These are phyloP conservation scores for Annulohypoxylon maeteangense DNA, from an alignment of 495 filamentous ascomycete genomes.

Conservation along the genomic window DNA sequence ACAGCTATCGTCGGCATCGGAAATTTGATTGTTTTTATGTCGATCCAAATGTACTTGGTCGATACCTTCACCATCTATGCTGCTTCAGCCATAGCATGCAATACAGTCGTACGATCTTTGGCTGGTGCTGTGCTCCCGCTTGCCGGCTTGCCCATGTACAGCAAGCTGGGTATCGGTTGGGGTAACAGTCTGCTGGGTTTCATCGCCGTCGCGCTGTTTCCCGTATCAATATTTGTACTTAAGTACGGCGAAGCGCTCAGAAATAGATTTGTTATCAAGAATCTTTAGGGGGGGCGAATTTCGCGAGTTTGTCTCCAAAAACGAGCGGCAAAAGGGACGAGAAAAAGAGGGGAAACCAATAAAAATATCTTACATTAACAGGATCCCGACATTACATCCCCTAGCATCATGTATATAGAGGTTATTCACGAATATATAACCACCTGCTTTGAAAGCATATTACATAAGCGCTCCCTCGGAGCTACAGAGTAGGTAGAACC, in stretches of 20 bases:
- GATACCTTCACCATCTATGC: conserved; percentile 71
- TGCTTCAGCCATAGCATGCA: conserved; percentile 66
- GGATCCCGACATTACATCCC: background rate
- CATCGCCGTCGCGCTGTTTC: conserved; percentile 61
- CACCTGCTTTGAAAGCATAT: background rate
- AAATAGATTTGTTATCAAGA: conserved; percentile 55
- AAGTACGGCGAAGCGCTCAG: conserved; percentile 63
- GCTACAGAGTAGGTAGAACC: background rate
- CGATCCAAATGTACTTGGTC: conserved; percentile 65
- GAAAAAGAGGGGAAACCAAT: background rate
- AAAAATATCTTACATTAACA: background rate
- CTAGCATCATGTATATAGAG: background rate
- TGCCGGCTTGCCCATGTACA: conserved; percentile 64
- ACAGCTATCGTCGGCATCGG: conserved; percentile 58
- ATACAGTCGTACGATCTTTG: conserved; percentile 63
- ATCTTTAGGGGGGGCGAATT: conserved; percentile 43
- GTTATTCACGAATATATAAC: background rate
- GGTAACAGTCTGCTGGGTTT: conserved; percentile 69
- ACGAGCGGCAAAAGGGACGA: background rate
- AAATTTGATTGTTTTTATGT: conserved; percentile 59
- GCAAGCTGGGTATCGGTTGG: conserved; percentile 67
- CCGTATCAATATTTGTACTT: conserved; percentile 62
- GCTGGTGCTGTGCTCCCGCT: conserved; percentile 69
- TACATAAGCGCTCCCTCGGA: background rate
- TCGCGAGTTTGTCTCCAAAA: background rate